Evolutionary conservation across 2,329 filamentous ascomycete genomes (phyloP).

Genomic region (Fusarium tanahbumbuense): DNA sequence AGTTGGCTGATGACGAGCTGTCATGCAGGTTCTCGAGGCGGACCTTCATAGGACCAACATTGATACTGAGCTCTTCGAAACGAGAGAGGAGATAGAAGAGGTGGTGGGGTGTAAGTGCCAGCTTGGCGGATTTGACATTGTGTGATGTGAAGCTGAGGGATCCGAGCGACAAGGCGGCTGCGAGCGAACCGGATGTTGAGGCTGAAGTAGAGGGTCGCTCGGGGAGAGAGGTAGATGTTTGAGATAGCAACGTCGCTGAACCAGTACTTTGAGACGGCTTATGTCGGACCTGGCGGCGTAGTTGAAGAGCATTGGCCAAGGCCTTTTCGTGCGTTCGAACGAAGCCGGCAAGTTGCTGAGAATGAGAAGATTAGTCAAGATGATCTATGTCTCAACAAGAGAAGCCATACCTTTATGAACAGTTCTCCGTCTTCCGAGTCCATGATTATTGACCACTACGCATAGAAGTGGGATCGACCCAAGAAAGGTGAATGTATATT

Average conservation of each 20-base stretch:
- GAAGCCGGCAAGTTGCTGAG: slow-evolving; percentile 93
- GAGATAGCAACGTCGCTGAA: slow-evolving; percentile 65
- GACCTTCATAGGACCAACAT: slow-evolving; percentile 95
- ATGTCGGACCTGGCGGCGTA: slow-evolving; percentile 81
- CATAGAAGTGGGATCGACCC: slow-evolving; percentile 40
- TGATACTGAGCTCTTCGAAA: slow-evolving; percentile 91
- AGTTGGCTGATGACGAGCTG: slow-evolving; percentile 86
- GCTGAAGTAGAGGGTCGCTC: slow-evolving; percentile 73
- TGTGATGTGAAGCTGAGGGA: slow-evolving; percentile 87
- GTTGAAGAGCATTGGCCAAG: slow-evolving; percentile 92
- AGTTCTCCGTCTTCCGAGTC: slow-evolving; percentile 90
- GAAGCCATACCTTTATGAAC: slow-evolving; percentile 80
- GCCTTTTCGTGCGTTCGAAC: slow-evolving; percentile 98
- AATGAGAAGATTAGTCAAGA: neutral
- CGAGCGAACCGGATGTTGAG: slow-evolving; percentile 79
- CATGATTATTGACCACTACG: slow-evolving; percentile 67
- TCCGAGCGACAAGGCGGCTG: slow-evolving; percentile 87
- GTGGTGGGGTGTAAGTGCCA: slow-evolving; percentile 94
- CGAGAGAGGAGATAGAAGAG: slow-evolving; percentile 95
- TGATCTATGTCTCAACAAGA: neutral
- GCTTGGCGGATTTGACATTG: slow-evolving; percentile 86
- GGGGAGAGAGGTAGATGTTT: slow-evolving; percentile 65
- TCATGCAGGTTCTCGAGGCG: slow-evolving; percentile 94
- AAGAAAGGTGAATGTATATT: slow-evolving; percentile 4
- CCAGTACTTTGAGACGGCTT: slow-evolving; percentile 74